Evolutionary conservation across 2,329 filamentous ascomycete genomes (phyloP).

Genomic region (Fusarium camptoceras): DNA sequence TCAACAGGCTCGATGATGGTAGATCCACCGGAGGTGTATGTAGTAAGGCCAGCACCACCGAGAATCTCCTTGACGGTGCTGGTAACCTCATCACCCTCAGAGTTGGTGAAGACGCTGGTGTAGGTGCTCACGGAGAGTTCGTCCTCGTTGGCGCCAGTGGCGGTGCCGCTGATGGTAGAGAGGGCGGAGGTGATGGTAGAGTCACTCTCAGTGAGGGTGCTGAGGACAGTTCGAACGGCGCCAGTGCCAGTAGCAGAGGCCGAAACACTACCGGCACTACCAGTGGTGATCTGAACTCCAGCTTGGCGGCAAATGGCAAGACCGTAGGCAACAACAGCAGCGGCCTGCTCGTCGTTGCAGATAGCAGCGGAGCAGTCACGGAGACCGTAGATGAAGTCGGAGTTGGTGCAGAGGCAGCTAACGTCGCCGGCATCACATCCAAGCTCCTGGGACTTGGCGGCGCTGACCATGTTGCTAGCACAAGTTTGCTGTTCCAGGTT

Average conservation of each 20-base stretch:
- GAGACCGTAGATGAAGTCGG: constrained; percentile 62
- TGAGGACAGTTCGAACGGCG: constrained; percentile 54
- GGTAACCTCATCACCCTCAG: constrained; percentile 34
- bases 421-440: constrained; percentile 58
- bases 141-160: constrained; percentile 31
- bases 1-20: constrained; percentile 37
- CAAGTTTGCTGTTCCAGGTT: constrained; percentile 59
- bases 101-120: constrained; percentile 46
- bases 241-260: constrained; percentile 36
- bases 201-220: constrained; percentile 52
- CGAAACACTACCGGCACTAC: constrained; percentile 37
- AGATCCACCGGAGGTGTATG: constrained; percentile 38
- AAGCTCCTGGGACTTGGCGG: constrained; percentile 56
- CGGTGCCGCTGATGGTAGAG: constrained; percentile 50
- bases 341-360: constrained; percentile 54
- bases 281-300: constrained; percentile 53
- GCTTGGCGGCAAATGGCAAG: constrained; percentile 54
- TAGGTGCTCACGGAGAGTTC: constrained; percentile 45
- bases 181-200: constrained; percentile 52
- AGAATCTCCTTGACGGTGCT: constrained; percentile 36
- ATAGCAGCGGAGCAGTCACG: constrained; percentile 62
- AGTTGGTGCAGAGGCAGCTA: constrained; percentile 61
- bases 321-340: constrained; percentile 55
- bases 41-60: constrained; percentile 31
- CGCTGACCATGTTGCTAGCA: constrained; percentile 61